Evolutionary conservation across 1,284 basidiomycete species (phyloP).

Genomic region (Trametes hirsuta): DNA sequence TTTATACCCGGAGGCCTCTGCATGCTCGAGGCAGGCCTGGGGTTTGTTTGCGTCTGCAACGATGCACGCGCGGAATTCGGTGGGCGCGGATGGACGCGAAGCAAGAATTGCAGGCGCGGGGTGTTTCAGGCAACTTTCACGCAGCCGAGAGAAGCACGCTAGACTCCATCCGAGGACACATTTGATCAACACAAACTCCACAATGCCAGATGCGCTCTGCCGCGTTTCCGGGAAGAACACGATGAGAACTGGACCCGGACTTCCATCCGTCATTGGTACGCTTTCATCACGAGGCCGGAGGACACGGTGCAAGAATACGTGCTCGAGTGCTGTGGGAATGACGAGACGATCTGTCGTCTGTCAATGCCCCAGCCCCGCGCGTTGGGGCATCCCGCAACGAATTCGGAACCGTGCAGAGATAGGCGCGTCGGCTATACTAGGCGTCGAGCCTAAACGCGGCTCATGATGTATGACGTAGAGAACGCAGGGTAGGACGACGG

Average conservation of each 20-base stretch:
- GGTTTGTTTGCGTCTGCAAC: background rate
- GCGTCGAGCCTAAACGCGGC: background rate
- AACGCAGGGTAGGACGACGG: background rate
- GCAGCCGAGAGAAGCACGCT: conserved; percentile 19
- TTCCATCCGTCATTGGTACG: conserved; percentile 13
- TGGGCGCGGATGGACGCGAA: background rate
- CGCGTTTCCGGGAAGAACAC: background rate
- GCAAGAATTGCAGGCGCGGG: background rate
- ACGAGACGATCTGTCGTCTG: background rate
- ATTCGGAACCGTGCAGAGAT: background rate
- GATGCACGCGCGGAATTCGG: background rate
- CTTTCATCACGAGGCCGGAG: background rate
- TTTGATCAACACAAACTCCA: conserved; percentile 20
- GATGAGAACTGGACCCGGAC: background rate
- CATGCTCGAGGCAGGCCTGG: background rate
- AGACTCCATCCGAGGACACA: conserved; percentile 7
- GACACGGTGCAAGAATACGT: background rate
- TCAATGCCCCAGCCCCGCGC: too few relatives aligned
- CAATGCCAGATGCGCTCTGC: conserved; percentile 1
- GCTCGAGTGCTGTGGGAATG: background rate
- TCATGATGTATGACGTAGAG: background rate
- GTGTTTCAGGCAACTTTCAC: conserved; percentile 18
- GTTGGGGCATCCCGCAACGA: too few relatives aligned
- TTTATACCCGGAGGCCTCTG: conserved; percentile 12
- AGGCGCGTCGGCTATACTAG: conserved; percentile 2